Base-by-base conservation (phyloP, 2,329 filamentous ascomycete genomes). In the Alternaria panax region DNA sequence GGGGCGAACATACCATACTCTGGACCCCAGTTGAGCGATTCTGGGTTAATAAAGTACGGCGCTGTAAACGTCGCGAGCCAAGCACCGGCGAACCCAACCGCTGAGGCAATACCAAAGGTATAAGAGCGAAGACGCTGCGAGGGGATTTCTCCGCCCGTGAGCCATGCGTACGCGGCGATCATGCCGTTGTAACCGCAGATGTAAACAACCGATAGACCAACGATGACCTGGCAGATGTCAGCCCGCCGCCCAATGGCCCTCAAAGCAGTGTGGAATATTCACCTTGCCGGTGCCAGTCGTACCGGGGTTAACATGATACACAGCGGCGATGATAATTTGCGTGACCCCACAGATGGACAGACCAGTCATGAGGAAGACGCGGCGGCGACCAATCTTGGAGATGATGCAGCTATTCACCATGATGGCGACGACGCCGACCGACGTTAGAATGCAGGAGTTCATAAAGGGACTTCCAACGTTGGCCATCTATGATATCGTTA, bases 21-120 rank as follows among this genome's bases (percentile, higher is more conserved):
- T 0, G 85, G 85, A 0, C 86, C 85, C 85, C 85, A 88, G 63
- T 83, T 82, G 8, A 88, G 73, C 0, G 83, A 77, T 22, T 79
- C 73, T 0, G 83, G 82, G 62, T 87, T 87, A 74, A 88, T 87
- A 64, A 88, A 87, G 66, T 87, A 87, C 0, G 85, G 85, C 0
- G 85, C 84, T 0, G 85, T 75, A 64, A 87, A 87, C 0, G 84
- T 86, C 0, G 84, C 82, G 7, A 85, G 77, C 85, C 85, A 87
- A 20, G 85, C 85, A 2, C 83, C 81, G 9, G 86, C 76, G 71
- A 87, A 87, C 0, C 82, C 84, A 22, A 86, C 72, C 0, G 84
- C 82, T 0, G 84, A 81, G 1, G 85, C 85, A 2, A 78, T 66
- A 42, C 85, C 85, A 53, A 87, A 87, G 0, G 85, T 87, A 63